phyloP scores from a whole-genome alignment of 768 basidiomycete species.

The Boletus tylopilopsis region DNA sequence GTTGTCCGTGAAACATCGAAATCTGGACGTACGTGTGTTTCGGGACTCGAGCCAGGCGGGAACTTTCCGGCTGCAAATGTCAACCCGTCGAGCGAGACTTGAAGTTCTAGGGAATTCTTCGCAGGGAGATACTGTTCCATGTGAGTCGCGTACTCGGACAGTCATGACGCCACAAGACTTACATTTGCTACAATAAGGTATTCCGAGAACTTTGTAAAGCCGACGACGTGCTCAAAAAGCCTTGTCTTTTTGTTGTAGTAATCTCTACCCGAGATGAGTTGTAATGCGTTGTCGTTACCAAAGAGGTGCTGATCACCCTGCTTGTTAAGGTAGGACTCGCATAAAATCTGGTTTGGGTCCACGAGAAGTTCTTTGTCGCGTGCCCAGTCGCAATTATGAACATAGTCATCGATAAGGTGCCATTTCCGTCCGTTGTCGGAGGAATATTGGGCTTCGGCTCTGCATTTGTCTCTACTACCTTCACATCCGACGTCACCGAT shows the following conservation, averaged over 20 bases:
- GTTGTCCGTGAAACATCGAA: not conserved
- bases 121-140: constrained; percentile 45
- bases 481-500: constrained; percentile 72
- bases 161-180: constrained; percentile 17
- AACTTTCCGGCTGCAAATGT: constrained; percentile 84
- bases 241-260: constrained; percentile 71
- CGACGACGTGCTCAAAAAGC: constrained; percentile 85
- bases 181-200: constrained; percentile 96
- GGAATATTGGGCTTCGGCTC: constrained; percentile 71
- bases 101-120: constrained; percentile 67
- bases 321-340: constrained; percentile 85
- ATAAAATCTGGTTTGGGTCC: constrained; percentile 86
- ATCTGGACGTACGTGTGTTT: constrained; percentile 70
- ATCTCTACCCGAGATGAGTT: constrained; percentile 72
- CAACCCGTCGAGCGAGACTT: constrained; percentile 89
- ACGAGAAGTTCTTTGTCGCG: constrained; percentile 72
- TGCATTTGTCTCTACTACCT: constrained; percentile 50
- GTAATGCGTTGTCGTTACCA: constrained; percentile 55
- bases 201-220: constrained; percentile 96
- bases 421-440: constrained; percentile 76
- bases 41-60: constrained; percentile 86
- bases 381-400: constrained; percentile 90
- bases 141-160: constrained; percentile 9
- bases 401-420: constrained; percentile 78
- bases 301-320: constrained; percentile 70